Evolutionary conservation across 306 rosid genomes (phyloP), one percentile per base, ranked within the genome.

Genomic region (Potentilla sterilis): DNA sequence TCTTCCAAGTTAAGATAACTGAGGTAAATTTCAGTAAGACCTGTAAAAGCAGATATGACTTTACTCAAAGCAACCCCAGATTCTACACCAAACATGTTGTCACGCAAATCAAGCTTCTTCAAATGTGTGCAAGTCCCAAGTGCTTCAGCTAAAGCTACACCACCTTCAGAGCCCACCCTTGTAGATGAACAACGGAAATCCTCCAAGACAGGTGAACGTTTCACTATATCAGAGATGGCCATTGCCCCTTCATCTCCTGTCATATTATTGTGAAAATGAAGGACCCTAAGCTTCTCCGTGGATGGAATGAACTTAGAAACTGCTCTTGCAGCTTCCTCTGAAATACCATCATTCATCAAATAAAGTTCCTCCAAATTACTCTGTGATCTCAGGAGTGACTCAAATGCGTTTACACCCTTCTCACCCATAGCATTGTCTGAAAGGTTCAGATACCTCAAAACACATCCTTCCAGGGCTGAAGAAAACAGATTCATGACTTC

Each of bases 281-380:
- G 96, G 75, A 93, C 88, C 83, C 79, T 85, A 62, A 93, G 94
- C 85, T 81, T 93, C 81, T 88, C 85, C 2, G 96, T 90, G 61
- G 98, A 90, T 74, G 98, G 93, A 75, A 93, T 88, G 77, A 93
- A 81, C 84, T 89, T 96, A 83, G 88, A 80, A 78, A 93, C 88
- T 66, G 96, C 93, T 78, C 90, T 86, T 71, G 98, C 96, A 69
- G 96, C 96, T 90, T 93, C 98, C 85, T 93, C 94, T 77, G 98
- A 93, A 68, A 93, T 89, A 62, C 98, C 98, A 72, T 87, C 98
- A 82, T 93, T 93, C 91, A 93, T 86, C 87, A 93, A 84, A 87
- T 90, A 93, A 74, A 93, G 95, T 83, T 90, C 96, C 88, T 93
- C 95, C 81, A 93, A 80, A 74, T 82, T 79, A 67, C 52, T 81